These are phyloP conservation scores for Vigna trinervia DNA, from an alignment of 306 rosid species.

Conservation along the genomic window DNA sequence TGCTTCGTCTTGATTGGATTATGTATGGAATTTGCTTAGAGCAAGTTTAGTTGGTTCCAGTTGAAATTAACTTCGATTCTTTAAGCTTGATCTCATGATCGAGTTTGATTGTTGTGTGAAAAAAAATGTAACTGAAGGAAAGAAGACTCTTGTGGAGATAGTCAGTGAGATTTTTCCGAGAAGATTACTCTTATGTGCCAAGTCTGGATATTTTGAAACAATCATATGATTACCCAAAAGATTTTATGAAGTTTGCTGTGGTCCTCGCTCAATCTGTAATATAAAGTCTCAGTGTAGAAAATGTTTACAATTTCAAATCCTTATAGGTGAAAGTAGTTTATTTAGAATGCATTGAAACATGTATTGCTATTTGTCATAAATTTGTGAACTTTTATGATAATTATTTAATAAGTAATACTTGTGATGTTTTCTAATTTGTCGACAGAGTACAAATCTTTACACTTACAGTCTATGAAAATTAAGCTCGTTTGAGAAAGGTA, in stretches of 20 bases:
- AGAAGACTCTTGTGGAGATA: no score
- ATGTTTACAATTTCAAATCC: constrained; percentile 4
- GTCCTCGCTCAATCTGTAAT: no score
- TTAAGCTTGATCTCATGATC: no score
- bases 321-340: not conserved
- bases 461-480: not conserved
- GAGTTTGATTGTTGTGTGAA: no score
- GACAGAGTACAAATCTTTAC: not conserved
- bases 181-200: no score
- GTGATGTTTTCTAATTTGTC: not conserved
- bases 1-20: not conserved
- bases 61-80: no score
- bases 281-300: no score
- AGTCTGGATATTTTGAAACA: no score
- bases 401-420: not conserved
- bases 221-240: no score
- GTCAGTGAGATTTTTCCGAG: no score
- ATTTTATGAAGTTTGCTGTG: no score
- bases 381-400: not conserved
- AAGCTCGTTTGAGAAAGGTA: not conserved
- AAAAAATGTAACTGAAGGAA: not conserved
- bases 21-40: not conserved
- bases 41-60: no score
- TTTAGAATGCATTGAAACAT: not conserved
- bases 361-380: not conserved